Base-by-base conservation (phyloP, 768 basidiomycete species). In the Leccinum arenicola region DNA sequence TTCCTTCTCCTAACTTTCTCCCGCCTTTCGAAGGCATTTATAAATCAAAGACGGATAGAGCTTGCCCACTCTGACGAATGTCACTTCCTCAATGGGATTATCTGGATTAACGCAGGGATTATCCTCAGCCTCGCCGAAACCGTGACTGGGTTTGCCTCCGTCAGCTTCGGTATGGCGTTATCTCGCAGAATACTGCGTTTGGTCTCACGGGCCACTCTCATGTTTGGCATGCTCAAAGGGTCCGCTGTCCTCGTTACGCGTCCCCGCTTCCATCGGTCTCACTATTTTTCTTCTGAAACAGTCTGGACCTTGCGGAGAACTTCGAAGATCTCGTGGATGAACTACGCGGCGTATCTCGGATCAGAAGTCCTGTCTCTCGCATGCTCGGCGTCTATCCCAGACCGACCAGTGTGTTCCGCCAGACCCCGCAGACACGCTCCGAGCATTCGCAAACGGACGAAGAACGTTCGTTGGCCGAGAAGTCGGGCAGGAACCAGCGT, bases 161-260 rank as follows among this genome's bases (percentile, higher is more conserved):
- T 76, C 27, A 75, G 76, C 8, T 90, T 90, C 65, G 81, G 77
- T 1, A 63, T 80, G 10, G 73, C 77, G 1, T 62, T 92, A 14
- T 76, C 80, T 9, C 78, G 91, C 38, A 81, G 89, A 15, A 73
- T 84, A 21, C 59, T 93, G 36, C 77, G 87, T 48, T 70, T 87
- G 54, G 40, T 85, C 11, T 77, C 78, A 3, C 78, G 88, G 50
- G 80, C 77, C 0, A 79, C 74, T 62, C 67, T 92, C 19, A 79
- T 83, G 58, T 79, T 87, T 56, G 91, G 90, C 17, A 62, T 86
- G 21, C 72, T 84, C 29, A 86, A 86, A 75, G 89, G 90, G 90
- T 90, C 60, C 57, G 84, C 72, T 25, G 2, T n/a, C 8, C 19
- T 36, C 10, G 8, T 49, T 21, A n/a, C 31, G 0, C 14, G 12